phyloP scores from a whole-genome alignment of 108 stramenopile genomes.

The Nannochloropsis salina region DNA sequence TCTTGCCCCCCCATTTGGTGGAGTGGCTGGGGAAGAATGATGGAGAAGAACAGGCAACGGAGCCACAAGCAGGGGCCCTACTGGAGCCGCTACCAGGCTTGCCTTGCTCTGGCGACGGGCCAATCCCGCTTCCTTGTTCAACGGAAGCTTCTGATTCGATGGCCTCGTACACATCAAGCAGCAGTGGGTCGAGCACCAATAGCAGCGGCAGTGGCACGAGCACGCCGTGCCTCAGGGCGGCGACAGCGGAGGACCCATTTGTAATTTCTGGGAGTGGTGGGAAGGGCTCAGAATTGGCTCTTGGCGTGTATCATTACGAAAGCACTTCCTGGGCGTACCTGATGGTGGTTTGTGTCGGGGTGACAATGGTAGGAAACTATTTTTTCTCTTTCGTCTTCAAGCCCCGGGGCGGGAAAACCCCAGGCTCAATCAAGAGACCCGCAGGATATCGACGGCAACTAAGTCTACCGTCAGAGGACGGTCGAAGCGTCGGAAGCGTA shows the following conservation, averaged over 20 bases:
- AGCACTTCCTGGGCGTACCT: constrained; percentile 15
- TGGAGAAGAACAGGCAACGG: neutral
- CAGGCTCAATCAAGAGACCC: neutral
- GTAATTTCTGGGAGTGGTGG: constrained; percentile 7
- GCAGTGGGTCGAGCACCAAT: neutral
- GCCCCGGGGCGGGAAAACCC: neutral
- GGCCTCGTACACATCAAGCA: neutral
- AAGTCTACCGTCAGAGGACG: neutral
- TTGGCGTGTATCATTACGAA: neutral
- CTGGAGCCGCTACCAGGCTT: neutral
- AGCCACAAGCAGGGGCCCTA: neutral
- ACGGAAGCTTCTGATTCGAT: neutral
- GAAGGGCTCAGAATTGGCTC: neutral
- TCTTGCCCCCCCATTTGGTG: neutral
- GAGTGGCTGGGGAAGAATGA: neutral
- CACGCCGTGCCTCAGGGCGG: neutral
- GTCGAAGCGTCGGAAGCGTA: neutral
- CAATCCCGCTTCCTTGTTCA: neutral
- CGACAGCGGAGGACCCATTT: neutral
- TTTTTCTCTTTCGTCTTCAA: neutral
- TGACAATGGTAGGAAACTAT: constrained; percentile 15
- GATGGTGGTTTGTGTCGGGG: neutral
- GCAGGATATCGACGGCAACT: neutral
- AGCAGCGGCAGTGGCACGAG: neutral
- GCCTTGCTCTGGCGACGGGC: neutral